Conservation (phyloP, 2,329 filamentous ascomycete genomes). For the Ascosphaera aggregata region DNA sequence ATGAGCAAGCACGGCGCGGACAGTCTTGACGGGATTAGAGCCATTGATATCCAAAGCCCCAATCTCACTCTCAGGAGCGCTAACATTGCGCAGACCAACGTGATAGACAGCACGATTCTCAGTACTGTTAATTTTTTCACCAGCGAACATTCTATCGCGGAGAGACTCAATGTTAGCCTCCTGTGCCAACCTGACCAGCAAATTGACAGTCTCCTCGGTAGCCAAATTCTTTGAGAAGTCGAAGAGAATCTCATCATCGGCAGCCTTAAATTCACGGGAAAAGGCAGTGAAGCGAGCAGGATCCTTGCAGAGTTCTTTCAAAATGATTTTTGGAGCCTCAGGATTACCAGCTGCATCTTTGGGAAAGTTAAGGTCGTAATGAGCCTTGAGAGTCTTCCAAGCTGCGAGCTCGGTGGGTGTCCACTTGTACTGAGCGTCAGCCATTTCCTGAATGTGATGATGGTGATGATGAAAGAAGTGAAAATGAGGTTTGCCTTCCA, state of each 20-base stretch:
- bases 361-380: constrained; percentile 29
- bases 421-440: neutral
- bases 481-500: too few relatives aligned
- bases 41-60: constrained; percentile 52
- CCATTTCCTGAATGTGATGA: constrained; percentile 1
- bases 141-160: constrained; percentile 90
- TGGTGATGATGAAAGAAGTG: too few relatives aligned
- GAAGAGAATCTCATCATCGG: constrained; percentile 77
- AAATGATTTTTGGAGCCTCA: constrained; percentile 68
- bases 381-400: constrained; percentile 78
- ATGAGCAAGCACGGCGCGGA: constrained; percentile 77
- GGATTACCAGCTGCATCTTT: constrained; percentile 22
- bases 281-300: constrained; percentile 76
- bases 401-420: constrained; percentile 50
- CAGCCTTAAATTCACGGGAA: constrained; percentile 59
- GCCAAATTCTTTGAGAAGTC: constrained; percentile 99
- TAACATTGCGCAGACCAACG: constrained; percentile 73
- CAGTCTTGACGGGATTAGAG: constrained; percentile 78
- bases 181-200: constrained; percentile 74
- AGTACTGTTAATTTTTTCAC: constrained; percentile 98
- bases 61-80: constrained; percentile 35
- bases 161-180: constrained; percentile 82
- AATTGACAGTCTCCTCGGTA: constrained; percentile 69
- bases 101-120: constrained; percentile 94
- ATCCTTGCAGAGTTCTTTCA: constrained; percentile 88